A percentile compares a stretch with the other conserved stretches of the same genome.
Evolutionary conservation across 768 basidiomycete genomes (phyloP).

Genomic region (Termitomyces sp.): DNA sequence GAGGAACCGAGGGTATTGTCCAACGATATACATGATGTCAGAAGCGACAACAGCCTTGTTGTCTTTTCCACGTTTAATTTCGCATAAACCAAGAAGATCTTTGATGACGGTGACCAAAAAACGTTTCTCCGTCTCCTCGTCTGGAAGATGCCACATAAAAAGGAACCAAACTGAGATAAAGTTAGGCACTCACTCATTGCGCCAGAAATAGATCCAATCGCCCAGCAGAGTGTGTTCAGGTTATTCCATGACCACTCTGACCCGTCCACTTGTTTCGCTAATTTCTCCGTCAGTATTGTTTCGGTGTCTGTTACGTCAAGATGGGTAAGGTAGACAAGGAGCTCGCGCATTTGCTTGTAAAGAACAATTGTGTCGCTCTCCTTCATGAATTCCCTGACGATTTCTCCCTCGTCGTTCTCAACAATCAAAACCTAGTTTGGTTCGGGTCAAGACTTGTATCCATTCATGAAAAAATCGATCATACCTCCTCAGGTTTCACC

Average conservation of each 20-base stretch:
- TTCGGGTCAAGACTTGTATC: not conserved
- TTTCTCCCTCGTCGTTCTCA: conserved; percentile 99
- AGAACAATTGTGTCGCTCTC: conserved; percentile 97
- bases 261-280: conserved; percentile 95
- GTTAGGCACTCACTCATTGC: conserved; percentile 83
- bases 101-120: conserved; percentile 99
- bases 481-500: conserved; percentile 98
- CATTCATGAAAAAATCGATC: conserved; percentile 12
- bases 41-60: conserved; percentile 99
- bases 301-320: conserved; percentile 95
- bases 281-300: conserved; percentile 94
- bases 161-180: not conserved
- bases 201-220: conserved; percentile 97
- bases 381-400: conserved; percentile 99
- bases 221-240: conserved; percentile 98
- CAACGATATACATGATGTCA: conserved; percentile 98
- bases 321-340: conserved; percentile 96
- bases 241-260: conserved; percentile 99
- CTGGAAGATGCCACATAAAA: conserved; percentile 32
- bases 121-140: conserved; percentile 98
- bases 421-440: conserved; percentile 82
- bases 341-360: conserved; percentile 98
- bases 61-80: conserved; percentile 98
- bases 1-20: conserved; percentile 98
- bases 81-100: conserved; percentile 93